Evolutionary conservation across 371 early-diverging fungal species (phyloP).

Genomic region (Batkoa obscura): DNA sequence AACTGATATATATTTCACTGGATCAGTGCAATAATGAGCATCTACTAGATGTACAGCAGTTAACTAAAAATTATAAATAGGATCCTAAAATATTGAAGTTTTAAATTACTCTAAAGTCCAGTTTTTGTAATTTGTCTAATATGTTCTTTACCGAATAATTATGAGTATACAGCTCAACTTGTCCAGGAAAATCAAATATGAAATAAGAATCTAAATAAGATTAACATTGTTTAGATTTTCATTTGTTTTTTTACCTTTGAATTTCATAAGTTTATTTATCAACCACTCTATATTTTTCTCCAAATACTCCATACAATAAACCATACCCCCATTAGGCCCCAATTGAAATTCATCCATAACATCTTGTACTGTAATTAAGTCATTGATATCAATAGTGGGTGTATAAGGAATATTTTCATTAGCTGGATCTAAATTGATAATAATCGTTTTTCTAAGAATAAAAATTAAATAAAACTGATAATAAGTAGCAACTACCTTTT

Average conservation of each 20-base stretch:
- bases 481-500: slow-evolving; percentile 31
- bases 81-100: background rate
- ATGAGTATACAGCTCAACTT: slow-evolving; percentile 97
- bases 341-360: slow-evolving; percentile 85
- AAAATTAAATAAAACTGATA: background rate
- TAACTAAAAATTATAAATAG: slow-evolving; percentile 16
- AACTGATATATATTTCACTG: slow-evolving; percentile 82
- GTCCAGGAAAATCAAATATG: slow-evolving; percentile 97
- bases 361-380: slow-evolving; percentile 87
- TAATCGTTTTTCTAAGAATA: slow-evolving; percentile 49
- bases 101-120: slow-evolving; percentile 41
- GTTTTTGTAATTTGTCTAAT: slow-evolving; percentile 46
- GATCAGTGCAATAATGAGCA: slow-evolving; percentile 81
- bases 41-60: slow-evolving; percentile 92
- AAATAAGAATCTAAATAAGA: slow-evolving; percentile 72
- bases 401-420: slow-evolving; percentile 74
- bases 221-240: background rate
- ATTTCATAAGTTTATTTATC: slow-evolving; percentile 51
- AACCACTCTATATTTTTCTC: slow-evolving; percentile 90
- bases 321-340: slow-evolving; percentile 98
- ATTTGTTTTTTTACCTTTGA: slow-evolving; percentile 25
- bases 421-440: slow-evolving; percentile 98
- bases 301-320: slow-evolving; percentile 90
- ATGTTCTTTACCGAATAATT: slow-evolving; percentile 65
- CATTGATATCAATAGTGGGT: slow-evolving; percentile 79